Evolutionary conservation across 2,329 filamentous ascomycete genomes (phyloP), one percentile per base, ranked within the genome.

Genomic region (Metarhizium humberi): DNA sequence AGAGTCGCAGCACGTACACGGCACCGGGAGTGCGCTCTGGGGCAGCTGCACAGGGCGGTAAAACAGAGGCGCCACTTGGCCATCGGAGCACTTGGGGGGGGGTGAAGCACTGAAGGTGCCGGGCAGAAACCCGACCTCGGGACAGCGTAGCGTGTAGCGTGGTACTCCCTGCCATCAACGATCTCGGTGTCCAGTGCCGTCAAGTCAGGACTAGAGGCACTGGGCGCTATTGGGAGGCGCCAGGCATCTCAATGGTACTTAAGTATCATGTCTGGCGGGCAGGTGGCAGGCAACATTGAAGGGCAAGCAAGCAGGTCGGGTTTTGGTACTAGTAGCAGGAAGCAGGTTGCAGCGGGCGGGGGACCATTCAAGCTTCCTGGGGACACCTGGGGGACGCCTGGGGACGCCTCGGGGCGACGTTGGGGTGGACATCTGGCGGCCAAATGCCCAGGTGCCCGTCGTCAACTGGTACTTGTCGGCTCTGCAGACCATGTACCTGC

Each of bases 51-150:
- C 56, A 53, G 38, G 50, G 53, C 53, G 53, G 48, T 51, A 56
- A 56, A 56, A 53, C 54, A 56, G 50, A 49, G 45, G 50, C 54
- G 54, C 54, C 54, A 49, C 50, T 46, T 40, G 53, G 30, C 16
- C 29, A 36, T 11, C 8, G 32, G 34, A 18, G 38, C 3, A 16
- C 40, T 16, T 18, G 25, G 40, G 20, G 43, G 54, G 53, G 49
- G 6, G 7, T 47, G 40, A 11, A 34, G 18, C 36, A 42, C 45
- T 50, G 18, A 30, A 50, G 38, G 8, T 5, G 38, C 38, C 38
- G 11, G 38, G 8, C 38, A 40, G 38, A 40, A 40, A 40, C 38
- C 38, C 14, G 32, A 34, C 32, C 25, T 25, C 25, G 32, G 32
- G 6, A 11, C 6, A 34, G 32, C 32, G 32, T 8, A 34, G 32